A percentile compares a stretch with the other conserved stretches of the same genome.
Evolutionary conservation across 176 grass and related monocot genomes (phyloP).

Genomic region (Guadua angustifolia): DNA sequence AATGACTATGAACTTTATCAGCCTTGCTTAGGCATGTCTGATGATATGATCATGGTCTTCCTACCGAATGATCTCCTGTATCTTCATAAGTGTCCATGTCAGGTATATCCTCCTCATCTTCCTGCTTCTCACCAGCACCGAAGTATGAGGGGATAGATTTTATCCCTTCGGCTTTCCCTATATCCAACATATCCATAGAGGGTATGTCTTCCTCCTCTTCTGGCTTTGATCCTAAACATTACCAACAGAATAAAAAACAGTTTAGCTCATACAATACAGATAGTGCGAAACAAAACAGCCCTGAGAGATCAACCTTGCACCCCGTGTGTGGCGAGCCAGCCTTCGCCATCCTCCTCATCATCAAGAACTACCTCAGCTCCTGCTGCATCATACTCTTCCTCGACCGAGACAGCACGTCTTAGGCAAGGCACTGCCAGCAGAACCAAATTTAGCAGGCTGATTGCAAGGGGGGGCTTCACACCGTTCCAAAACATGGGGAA

Average conservation of each 20-base stretch:
- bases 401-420: slow-evolving; percentile 69
- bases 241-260: neutral
- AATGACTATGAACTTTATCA: slow-evolving; percentile 29
- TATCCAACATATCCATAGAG: slow-evolving; percentile 76
- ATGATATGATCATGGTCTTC: slow-evolving; percentile 34
- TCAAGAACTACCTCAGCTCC: slow-evolving; percentile 80
- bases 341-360: slow-evolving; percentile 67
- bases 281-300: neutral
- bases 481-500: neutral
- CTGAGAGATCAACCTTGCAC: slow-evolving; percentile 61
- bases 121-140: slow-evolving; percentile 63
- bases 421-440: slow-evolving; percentile 74
- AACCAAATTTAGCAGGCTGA: neutral
- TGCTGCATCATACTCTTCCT: slow-evolving; percentile 88
- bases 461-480: neutral
- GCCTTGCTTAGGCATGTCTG: neutral
- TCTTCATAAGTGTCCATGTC: slow-evolving; percentile 83
- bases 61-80: slow-evolving; percentile 67
- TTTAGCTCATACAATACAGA: slow-evolving; percentile 22
- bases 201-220: slow-evolving; percentile 86
- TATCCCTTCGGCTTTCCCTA: slow-evolving; percentile 72
- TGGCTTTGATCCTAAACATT: slow-evolving; percentile 60
- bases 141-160: slow-evolving; percentile 80
- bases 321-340: slow-evolving; percentile 94
- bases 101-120: slow-evolving; percentile 97